Evolutionary conservation across 2,329 filamentous ascomycete genomes (phyloP).

Genomic region (Rutstroemia sp.): DNA sequence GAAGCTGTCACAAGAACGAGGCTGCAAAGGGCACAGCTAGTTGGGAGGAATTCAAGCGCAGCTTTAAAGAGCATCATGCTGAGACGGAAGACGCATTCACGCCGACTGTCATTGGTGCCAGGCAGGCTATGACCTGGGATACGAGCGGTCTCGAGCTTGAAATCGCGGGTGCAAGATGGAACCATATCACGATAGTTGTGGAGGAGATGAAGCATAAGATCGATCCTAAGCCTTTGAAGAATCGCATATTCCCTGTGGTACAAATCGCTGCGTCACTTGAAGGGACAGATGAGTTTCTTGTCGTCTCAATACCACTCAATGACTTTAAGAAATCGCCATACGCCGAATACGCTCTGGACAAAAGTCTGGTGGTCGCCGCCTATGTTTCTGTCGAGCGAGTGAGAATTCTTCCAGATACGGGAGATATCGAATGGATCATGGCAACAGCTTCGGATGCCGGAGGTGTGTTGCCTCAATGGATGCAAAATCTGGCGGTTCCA

Average conservation of each 20-base stretch:
- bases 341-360: constrained; percentile 33
- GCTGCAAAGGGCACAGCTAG: constrained; percentile 45
- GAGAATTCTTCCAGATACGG: constrained; percentile 24
- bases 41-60: constrained; percentile 56
- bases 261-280: constrained; percentile 47
- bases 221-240: constrained; percentile 46
- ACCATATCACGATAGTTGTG: constrained; percentile 41
- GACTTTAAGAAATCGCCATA: constrained; percentile 33
- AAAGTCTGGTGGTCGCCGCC: constrained; percentile 45
- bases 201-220: constrained; percentile 62
- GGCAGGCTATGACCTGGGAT: constrained; percentile 38
- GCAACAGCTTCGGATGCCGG: constrained; percentile 65
- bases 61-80: constrained; percentile 51
- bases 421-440: constrained; percentile 66
- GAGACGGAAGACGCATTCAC: constrained; percentile 52
- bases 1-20: constrained; percentile 51
- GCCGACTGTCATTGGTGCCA: constrained; percentile 42
- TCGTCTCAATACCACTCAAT: constrained; percentile 48
- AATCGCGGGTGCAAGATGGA: constrained; percentile 36
- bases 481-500: constrained; percentile 58
- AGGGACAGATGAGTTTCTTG: constrained; percentile 40
- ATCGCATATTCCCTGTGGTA: constrained; percentile 60
- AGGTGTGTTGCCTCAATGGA: constrained; percentile 56
- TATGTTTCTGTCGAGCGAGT: constrained; percentile 62
- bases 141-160: constrained; percentile 35